phyloP scores from a whole-genome alignment of 108 stramenopile genomes.

The Fragilariopsis cylindrus region DNA sequence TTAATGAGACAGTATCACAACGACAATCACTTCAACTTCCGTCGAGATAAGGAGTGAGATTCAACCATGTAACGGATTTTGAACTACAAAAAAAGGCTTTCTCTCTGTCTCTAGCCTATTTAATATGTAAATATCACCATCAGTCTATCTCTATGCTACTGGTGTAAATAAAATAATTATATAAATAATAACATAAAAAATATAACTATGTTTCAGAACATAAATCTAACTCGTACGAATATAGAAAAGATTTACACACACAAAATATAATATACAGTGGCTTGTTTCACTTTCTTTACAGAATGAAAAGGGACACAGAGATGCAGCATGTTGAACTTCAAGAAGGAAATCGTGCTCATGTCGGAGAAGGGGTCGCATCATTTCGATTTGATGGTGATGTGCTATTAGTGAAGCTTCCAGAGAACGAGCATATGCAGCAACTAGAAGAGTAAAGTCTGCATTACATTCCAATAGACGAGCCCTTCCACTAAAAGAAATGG shows the following conservation, averaged over 20 bases:
- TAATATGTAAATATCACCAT: no score
- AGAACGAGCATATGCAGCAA: constrained; percentile 11
- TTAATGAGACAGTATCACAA: constrained; percentile 62
- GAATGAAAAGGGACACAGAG: constrained; percentile 2
- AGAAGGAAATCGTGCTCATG: constrained; percentile 3
- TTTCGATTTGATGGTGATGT: constrained; percentile 2
- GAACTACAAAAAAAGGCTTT: no score
- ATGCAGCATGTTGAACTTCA: neutral
- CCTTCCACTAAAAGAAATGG: neutral
- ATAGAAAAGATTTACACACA: no score
- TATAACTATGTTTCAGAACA: no score
- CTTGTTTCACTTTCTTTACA: no score
- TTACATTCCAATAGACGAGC: constrained; percentile 1
- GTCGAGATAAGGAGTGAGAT: constrained; percentile 20
- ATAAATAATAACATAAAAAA: no score
- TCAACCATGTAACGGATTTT: no score
- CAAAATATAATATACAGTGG: no score
- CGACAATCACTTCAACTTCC: constrained; percentile 65
- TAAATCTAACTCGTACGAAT: no score
- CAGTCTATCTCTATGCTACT: no score
- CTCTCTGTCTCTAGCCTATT: no score
- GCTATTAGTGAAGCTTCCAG: neutral
- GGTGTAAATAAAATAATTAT: no score
- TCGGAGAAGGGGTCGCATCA: neutral
- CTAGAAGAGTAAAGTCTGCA: constrained; percentile 8